phyloP scores from a whole-genome alignment of 257 asterid species.

The Avicennia marina region DNA sequence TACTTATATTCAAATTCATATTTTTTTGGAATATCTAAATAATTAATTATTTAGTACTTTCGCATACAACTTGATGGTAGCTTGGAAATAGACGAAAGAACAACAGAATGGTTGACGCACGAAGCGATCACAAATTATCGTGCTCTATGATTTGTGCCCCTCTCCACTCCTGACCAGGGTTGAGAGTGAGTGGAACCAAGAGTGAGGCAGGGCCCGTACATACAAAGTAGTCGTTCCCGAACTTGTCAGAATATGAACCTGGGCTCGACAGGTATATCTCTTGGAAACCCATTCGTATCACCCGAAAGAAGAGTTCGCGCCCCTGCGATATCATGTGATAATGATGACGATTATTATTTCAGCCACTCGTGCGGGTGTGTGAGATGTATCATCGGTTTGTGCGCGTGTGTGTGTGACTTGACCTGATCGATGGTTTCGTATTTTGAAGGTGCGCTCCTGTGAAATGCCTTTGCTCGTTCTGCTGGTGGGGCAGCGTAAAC shows the following conservation, averaged over 20 bases:
- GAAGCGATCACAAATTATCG: slow-evolving; percentile 51
- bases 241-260: slow-evolving; percentile 50
- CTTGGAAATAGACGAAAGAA: too few species aligned
- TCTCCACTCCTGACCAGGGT: slow-evolving; percentile 86
- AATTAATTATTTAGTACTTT: too few species aligned
- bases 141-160: slow-evolving; percentile 91
- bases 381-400: too few species aligned
- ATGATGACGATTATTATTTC: not conserved
- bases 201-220: slow-evolving; percentile 82
- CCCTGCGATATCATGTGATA: slow-evolving; percentile 45
- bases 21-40: too few species aligned
- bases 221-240: slow-evolving; percentile 54
- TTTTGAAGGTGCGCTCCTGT: slow-evolving; percentile 55
- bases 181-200: slow-evolving; percentile 58
- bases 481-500: slow-evolving; percentile 56
- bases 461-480: slow-evolving; percentile 42
- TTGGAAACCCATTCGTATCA: slow-evolving; percentile 76
- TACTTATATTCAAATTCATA: too few species aligned
- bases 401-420: not conserved
- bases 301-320: slow-evolving; percentile 64
- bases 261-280: slow-evolving; percentile 73
- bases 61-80: too few species aligned
- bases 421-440: slow-evolving; percentile 80
- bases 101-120: too few species aligned
- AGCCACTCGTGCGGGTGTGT: too few species aligned